Evolutionary conservation across 1,284 basidiomycete species (phyloP), one percentile per base, ranked within the genome.

Genomic region (Leccinum subfulvum): DNA sequence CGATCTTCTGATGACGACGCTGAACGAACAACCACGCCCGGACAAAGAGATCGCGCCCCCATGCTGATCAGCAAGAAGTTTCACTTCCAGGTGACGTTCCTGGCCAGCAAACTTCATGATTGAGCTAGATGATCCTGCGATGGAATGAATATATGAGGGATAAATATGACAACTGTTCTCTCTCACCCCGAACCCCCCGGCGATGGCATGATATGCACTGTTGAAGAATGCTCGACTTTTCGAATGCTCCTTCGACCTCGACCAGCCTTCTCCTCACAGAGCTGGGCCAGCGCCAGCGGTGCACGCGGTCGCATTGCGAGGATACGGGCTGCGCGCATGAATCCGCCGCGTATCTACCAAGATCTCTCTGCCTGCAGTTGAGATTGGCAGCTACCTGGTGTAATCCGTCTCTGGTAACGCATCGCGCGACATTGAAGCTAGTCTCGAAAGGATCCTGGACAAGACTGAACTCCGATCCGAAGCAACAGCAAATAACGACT

Each of bases 21-120:
- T 99, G 97, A 58, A 99, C 97, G 62, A 99, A 78, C 97, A 99
- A 78, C 99, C 97, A 76, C 97, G 96, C 71, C 97, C 97, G 73
- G 99, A 99, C 61, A 99, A 85, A 60, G 96, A 98, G 74, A 99
- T 99, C 44, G 97, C 97, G 77, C 98, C 97, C 64, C 97, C 97
- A 77, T 99, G 99, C 78, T 99, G 97, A 80, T 99, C 97, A 57
- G 97, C 97, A 53, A 99, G 88, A 55, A 99, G 87, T 79, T 99
- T 97, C 30, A 99, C 97, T 79, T 99, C 97, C 69, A 99, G 82
- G 79, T 99, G 97, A 67, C 97, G 92, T 44, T 97, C 97, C 69
- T 94, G 91, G 26, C 96, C 95, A 39, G 97, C 97, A 64, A 99
- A 90, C 82, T 99, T 99, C 97, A 99, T 99, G 80, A 99, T 94